phyloP scores from a whole-genome alignment of 345 rosid genomes.

The Melaleuca alternifolia region DNA sequence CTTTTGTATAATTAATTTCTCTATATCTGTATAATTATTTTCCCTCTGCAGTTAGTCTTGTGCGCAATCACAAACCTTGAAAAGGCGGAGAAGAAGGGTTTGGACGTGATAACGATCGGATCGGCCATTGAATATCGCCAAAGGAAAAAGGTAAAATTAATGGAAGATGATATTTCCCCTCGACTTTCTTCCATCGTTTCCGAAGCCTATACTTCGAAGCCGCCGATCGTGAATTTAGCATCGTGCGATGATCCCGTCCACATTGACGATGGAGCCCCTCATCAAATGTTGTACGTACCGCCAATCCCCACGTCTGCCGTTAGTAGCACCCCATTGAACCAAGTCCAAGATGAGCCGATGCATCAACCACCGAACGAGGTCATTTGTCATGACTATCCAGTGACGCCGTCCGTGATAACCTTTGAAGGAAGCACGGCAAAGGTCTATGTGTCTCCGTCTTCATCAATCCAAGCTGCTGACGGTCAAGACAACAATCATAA shows the following conservation, averaged over 20 bases:
- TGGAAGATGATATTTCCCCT: background rate
- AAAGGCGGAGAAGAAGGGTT: background rate
- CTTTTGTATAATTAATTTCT: background rate
- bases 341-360: too few species aligned
- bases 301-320: background rate
- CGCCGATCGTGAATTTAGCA: background rate
- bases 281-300: background rate
- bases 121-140: background rate
- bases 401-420: too few species aligned
- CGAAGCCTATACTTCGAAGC: background rate
- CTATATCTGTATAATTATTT: background rate
- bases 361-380: too few species aligned
- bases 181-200: background rate
- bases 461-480: background rate
- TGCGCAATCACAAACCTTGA: background rate
- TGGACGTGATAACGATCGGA: background rate
- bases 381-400: too few species aligned
- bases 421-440: too few species aligned
- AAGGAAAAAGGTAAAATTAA: background rate
- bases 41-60: background rate
- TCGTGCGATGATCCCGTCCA: rapidly evolving
- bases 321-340: too few species aligned
- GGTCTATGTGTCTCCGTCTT: background rate
- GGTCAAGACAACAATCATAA: background rate
- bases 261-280: background rate